Base-by-base conservation (phyloP, 2,329 filamentous ascomycete species). In the Alternaria sp. region DNA sequence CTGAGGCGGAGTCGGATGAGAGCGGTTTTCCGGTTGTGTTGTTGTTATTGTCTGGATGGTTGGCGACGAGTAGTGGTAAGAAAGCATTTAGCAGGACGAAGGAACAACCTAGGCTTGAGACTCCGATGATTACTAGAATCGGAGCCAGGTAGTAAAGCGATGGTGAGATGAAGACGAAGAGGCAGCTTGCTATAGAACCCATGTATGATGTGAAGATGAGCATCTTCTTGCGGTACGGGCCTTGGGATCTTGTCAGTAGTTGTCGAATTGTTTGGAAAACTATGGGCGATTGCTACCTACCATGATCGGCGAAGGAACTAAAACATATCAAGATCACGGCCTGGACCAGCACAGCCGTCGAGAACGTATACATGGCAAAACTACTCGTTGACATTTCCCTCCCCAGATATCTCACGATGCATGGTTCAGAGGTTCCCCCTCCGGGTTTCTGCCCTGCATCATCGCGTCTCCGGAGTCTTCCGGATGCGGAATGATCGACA, bases 51-150 rank as follows among this genome's bases (percentile, higher is more conserved):
- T 72, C 58, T 3, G 91, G 89, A 73, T 97, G 91, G 67, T 96
- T 88, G 40, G 92, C 86, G 46, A 97, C 93, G 11, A 97, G 83
- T 2, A 97, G 82, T 0, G 94, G 94, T 23, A 98, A 80, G 68
- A 96, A 97, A 0, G 93, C 95, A 79, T 98, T 98, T 24, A 97
- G 82, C n/a, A 98, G 82, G 2, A 97, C 93, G 75, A 97, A 97
- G 0, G 92, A 96, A n/a, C 92, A 93, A 17, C 94, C 94, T 67
- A 97, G 92, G 37, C 91, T 93, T 1, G 91, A 93, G 71, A 97
- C 96, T 40, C 92, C 90, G 39, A 97, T 80, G 63, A 97, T 90
- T 28, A 92, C 92, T 39, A 97, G 82, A 3, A 97, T 64, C 0
- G 90, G 90, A 24, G 90, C 93, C 6, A 97, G 76, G 3, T 96